phyloP scores from a whole-genome alignment of 805 yeast species.

The Monosporozyma yasuniensis region DNA sequence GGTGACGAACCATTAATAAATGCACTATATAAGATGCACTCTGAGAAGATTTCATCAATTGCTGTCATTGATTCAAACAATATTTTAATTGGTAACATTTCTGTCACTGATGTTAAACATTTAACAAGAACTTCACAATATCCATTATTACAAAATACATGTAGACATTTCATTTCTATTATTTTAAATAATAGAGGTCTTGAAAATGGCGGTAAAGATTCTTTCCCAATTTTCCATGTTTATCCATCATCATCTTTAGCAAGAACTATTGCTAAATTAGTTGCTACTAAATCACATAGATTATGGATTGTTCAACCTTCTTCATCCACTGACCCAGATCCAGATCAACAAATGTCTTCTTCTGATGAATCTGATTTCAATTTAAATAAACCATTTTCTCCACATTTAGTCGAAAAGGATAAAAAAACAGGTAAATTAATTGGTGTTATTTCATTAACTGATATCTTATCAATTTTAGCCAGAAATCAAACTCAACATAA shows the following conservation, averaged over 20 bases:
- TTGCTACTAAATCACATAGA: constrained; percentile 90
- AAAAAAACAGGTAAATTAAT: constrained; percentile 71
- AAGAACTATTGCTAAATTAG: constrained; percentile 86
- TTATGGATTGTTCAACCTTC: constrained; percentile 68
- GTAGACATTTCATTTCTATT: constrained; percentile 79
- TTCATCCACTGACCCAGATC: background rate
- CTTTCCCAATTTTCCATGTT: constrained; percentile 93
- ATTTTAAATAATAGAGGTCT: constrained; percentile 82
- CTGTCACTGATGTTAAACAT: constrained; percentile 86
- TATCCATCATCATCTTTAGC: constrained; percentile 70
- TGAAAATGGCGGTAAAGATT: constrained; percentile 69
- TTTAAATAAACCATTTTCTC: constrained; percentile 7
- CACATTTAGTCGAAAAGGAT: constrained; percentile 32
- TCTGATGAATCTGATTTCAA: background rate
- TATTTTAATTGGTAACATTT: constrained; percentile 80
- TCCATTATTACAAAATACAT: constrained; percentile 68
- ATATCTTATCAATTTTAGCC: constrained; percentile 77
- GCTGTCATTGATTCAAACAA: constrained; percentile 82
- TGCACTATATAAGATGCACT: constrained; percentile 79
- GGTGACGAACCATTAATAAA: constrained; percentile 86
- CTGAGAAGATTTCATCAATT: constrained; percentile 73
- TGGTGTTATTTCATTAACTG: constrained; percentile 90
- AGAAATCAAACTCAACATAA: constrained; percentile 50
- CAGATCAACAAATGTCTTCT: constrained; percentile 5
- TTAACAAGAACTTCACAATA: constrained; percentile 84